Base-by-base conservation (phyloP, 192 early-diverging fungal species). In the Podila clonocystis region DNA sequence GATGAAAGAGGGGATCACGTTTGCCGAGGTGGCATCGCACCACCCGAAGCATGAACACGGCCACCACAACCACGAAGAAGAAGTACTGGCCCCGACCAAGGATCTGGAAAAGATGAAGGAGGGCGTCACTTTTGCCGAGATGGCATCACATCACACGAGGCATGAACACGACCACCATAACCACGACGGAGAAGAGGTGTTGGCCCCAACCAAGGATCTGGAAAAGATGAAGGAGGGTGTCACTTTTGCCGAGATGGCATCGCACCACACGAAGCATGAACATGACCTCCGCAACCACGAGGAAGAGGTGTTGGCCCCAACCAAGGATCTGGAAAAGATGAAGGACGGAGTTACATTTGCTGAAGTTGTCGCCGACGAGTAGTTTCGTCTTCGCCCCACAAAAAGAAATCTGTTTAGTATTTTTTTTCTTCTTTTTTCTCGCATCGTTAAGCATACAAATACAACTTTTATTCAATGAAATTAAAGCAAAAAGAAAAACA, bases 41-140 rank as follows among this genome's bases (percentile, higher is more conserved):
- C 50, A 68, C 15, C 19, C 34, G 33, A 48, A 45, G 12, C 24
- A 22, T 24, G 52, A 55, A 1, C 5, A 74, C 17, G 50, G 63
- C 17, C 59, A 58, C 3, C 2, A 19, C 28, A 28, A 36, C 13
- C 17, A 68, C 15, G 8, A 45, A 24, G 52, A 48, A 8, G 74
- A 69, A 8, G 45, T 75, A 11, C 26, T 75, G 3, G 66, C 66
- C 11, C 67, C 67, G 4, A 75, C 74, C 1, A 66, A 75, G 55
- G 74, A 75, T 13, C 29, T 70, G 11, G 74, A 70, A 24, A 50
- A 41, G 45, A 76, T 70, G 74, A 76, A 76, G 62, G 52, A 77
- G 13, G 74, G 63, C 13, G 17, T 77, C 22, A 66, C 62, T 11
- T 72, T 65, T 45, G 76, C 70, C 0, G 70, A 68, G 1, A 55